phyloP scores from a whole-genome alignment of 352 stramenopile species.

The Phytophthora foliorum region DNA sequence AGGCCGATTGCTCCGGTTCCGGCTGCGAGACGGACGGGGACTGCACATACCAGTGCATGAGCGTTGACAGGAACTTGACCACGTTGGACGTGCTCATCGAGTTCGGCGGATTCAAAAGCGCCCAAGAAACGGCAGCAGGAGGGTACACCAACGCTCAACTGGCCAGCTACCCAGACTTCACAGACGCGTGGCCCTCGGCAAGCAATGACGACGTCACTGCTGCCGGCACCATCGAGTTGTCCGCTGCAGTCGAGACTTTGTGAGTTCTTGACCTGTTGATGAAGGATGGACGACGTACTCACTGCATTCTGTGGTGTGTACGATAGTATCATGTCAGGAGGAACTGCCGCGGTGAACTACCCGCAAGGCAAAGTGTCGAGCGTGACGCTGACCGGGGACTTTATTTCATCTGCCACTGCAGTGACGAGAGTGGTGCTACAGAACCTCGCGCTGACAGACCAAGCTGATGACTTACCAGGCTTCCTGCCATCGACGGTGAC shows the following conservation, averaged over 20 bases:
- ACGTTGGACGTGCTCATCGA: slow-evolving; percentile 32
- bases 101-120: slow-evolving; percentile 42
- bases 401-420: slow-evolving; percentile 26
- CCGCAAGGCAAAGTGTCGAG: slow-evolving; percentile 42
- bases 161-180: slow-evolving; percentile 31
- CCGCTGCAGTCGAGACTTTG: slow-evolving; percentile 29
- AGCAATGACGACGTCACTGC: slow-evolving; percentile 38
- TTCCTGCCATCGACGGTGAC: slow-evolving; percentile 34
- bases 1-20: slow-evolving; percentile 34
- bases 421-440: slow-evolving; percentile 42
- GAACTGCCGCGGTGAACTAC: slow-evolving; percentile 27
- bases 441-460: slow-evolving; percentile 35
- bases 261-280: slow-evolving; percentile 5
- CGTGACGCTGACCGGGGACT: slow-evolving; percentile 28
- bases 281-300: neutral
- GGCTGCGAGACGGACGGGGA: slow-evolving; percentile 37
- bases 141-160: slow-evolving; percentile 13
- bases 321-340: slow-evolving; percentile 37
- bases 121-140: slow-evolving; percentile 33
- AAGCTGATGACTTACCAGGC: slow-evolving; percentile 25
- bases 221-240: slow-evolving; percentile 31
- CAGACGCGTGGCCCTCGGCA: slow-evolving; percentile 30
- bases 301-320: neutral
- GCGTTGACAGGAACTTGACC: slow-evolving; percentile 31
- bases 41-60: slow-evolving; percentile 43